phyloP scores from a whole-genome alignment of 208 protist species.

The Trichomonas gallinae region DNA sequence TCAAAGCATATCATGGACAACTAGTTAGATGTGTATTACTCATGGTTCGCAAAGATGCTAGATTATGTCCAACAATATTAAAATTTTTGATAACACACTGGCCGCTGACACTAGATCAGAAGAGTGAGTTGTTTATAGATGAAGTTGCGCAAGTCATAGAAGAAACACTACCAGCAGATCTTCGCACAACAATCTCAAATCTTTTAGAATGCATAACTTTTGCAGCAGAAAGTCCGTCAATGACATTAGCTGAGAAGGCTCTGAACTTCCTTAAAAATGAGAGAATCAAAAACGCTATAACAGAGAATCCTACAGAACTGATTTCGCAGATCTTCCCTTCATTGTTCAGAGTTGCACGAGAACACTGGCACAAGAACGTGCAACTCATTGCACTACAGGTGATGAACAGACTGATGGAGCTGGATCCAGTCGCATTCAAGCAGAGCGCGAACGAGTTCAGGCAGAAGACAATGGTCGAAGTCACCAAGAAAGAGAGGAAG shows the following conservation, averaged over 20 bases:
- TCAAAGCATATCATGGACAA: neutral
- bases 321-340: neutral
- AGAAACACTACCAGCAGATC: neutral
- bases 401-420: neutral
- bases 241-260: neutral
- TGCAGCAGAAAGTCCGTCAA: neutral
- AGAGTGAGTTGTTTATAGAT: neutral
- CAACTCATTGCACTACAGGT: neutral
- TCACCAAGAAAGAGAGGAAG: neutral
- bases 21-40: neutral
- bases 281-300: neutral
- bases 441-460: neutral
- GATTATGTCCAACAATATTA: neutral
- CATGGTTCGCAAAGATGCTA: neutral
- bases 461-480: neutral
- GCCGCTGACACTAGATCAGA: constrained; percentile 14
- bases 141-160: neutral
- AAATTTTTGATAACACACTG: neutral
- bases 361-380: neutral
- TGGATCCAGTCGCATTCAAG: neutral
- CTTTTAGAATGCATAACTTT: neutral
- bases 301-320: neutral
- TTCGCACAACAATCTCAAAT: neutral
- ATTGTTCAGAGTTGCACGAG: neutral
- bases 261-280: neutral